phyloP scores from a whole-genome alignment of 2,329 filamentous ascomycete species.

The Aspergillus brasiliensis region DNA sequence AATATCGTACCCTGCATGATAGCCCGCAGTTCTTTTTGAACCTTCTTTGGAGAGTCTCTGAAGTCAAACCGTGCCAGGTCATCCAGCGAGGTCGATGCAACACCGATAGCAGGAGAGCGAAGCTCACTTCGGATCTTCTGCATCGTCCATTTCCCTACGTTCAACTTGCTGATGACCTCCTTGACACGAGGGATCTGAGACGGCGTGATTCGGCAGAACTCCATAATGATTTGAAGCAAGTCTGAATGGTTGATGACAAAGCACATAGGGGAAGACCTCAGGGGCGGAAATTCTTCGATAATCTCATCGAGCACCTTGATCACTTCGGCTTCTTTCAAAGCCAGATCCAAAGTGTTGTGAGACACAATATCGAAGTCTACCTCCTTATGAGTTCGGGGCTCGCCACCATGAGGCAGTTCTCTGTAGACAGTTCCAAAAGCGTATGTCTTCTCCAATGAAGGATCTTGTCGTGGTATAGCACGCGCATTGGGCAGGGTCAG shows the following conservation, averaged over 20 bases:
- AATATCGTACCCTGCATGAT: slow-evolving; percentile 59
- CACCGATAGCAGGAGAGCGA: slow-evolving; percentile 75
- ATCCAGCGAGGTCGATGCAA: slow-evolving; percentile 86
- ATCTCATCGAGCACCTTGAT: slow-evolving; percentile 95
- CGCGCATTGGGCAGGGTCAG: slow-evolving; percentile 86
- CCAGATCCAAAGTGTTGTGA: slow-evolving; percentile 74
- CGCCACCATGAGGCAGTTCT: slow-evolving; percentile 74
- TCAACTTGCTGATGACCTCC: slow-evolving; percentile 82
- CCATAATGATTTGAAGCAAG: slow-evolving; percentile 83
- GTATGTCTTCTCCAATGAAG: slow-evolving; percentile 73
- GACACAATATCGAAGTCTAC: slow-evolving; percentile 98
- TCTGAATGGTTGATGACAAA: slow-evolving; percentile 90
- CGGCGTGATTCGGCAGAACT: slow-evolving; percentile 77
- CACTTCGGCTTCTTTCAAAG: slow-evolving; percentile 88
- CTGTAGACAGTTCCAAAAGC: slow-evolving; percentile 87
- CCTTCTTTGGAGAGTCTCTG: slow-evolving; percentile 70
- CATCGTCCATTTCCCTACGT: slow-evolving; percentile 79
- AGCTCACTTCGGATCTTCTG: slow-evolving; percentile 80
- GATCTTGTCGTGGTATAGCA: slow-evolving; percentile 68
- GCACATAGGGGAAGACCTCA: slow-evolving; percentile 73
- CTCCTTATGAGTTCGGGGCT: slow-evolving; percentile 80
- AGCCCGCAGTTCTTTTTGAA: slow-evolving; percentile 63
- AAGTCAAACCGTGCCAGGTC: slow-evolving; percentile 92
- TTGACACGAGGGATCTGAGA: slow-evolving; percentile 72
- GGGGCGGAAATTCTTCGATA: slow-evolving; percentile 73